Evolutionary conservation across 208 protist species (phyloP), one percentile per base, ranked within the genome.

Genomic region (Acanthamoeba culbertsoni): DNA sequence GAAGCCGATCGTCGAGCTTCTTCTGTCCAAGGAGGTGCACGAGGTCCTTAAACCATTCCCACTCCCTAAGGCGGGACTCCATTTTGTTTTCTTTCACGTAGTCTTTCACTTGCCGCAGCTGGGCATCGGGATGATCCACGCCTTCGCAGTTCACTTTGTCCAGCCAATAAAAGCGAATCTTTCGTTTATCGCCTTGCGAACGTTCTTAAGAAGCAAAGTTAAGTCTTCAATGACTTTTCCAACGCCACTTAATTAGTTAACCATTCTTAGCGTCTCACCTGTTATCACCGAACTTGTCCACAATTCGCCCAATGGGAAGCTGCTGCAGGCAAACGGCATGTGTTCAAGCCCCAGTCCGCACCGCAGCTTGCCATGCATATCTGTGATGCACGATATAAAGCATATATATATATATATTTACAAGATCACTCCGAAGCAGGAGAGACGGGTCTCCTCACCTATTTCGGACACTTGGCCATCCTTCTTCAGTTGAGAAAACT

Each of bases 301-400:
- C 3, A 73, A 18, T 16, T 73, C 63, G 16, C 63, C 63, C n/a
- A 73, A 33, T 8, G 63, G 63, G 35, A 73, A 73, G 35, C 63
- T 73, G 63, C 63, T 73, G 63, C 63, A 73, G 33, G 63, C 63
- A n/a, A 73, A 73, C 10, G 63, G 63, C 63, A 73, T 73, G 63
- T 73, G 63, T 16, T 73, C 63, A 42, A n/a, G 63, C 2, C 63
- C 63, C 33, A 73, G 63, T 33, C 63, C 63, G 35, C 63, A 73
- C 63, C 63, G n/a, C n/a, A 73, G 16, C 33, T 33, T 1, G 35
- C 63, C 63, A 1, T 37, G 63, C 63, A 73, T 73, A 33, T 73
- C 63, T 73, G 35, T 16, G 10, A 8, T n/a, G n/a, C n/a, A n/a
- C n/a, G n/a, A n/a, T n/a, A n/a, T n/a, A 2, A 2, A 59, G 53